Evolutionary conservation across 805 yeast genomes (phyloP), one percentile per base, ranked within the genome.

Genomic region (Candida dendrica): DNA sequence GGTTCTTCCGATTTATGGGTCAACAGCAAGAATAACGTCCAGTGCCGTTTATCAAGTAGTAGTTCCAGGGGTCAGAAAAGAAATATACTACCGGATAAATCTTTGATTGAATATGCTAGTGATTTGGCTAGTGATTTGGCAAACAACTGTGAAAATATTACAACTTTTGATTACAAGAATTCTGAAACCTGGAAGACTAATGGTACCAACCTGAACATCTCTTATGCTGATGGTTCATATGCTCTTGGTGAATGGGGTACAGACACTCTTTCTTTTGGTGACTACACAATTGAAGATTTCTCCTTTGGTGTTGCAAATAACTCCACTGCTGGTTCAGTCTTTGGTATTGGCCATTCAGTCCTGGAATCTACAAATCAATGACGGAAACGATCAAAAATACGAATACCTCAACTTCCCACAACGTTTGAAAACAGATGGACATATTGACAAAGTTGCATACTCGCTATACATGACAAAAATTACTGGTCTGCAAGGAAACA

Each of bases 231-330:
- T 47, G 58, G 65, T 10, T 57, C 69, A n/a, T 68, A 57, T 43
- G 79, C 80, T 13, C 41, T 52, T 3, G 84, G 84, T 17, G 42
- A 57, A 3, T 56, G 53, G 15, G 62, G 61, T 46, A 59, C 66
- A 34, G 95, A 87, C 53, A 62, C 65, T 33, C 68, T 87, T 6
- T 44, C 50, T 2, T 60, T 85, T 41, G 75, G 77, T 36, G 75
- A 72, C 41, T 60, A 68, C 13, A 66, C 72, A 4, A 64, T 84
- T 13, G 50, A 65, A 0, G 63, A 66, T 40, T 62, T 81, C 33
- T 74, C 84, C 9, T 70, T 87, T 58, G 95, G 90, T 4, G 74
- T 85, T 19, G 90, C 82, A 3, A 75, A 75, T 52, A 55, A 56
- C 16, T 73, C 83, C 3, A 74, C 87, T 4, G 59, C 74, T 14